A percentile compares a stretch with the other conserved stretches of the same genome.
Conservation (phyloP, 2,329 filamentous ascomycete species). For the Pseudocercospora fijiensis region DNA sequence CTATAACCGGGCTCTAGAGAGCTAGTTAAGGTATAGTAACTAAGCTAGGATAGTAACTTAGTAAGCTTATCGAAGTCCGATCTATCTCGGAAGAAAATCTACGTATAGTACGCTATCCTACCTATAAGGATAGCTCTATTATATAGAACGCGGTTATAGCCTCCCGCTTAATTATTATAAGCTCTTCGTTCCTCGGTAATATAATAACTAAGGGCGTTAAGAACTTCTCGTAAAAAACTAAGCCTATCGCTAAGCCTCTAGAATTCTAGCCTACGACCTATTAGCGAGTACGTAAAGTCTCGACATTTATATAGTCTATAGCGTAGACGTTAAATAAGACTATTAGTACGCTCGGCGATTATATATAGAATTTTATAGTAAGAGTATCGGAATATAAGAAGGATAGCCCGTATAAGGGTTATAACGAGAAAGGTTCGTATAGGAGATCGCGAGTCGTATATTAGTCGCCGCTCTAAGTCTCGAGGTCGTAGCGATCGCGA, state of each 20-base stretch:
- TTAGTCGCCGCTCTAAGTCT: constrained; percentile 21
- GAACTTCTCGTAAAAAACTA: constrained; percentile 74
- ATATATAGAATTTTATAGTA: constrained; percentile 88
- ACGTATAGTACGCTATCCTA: constrained; percentile 76
- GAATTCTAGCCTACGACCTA: constrained; percentile 86
- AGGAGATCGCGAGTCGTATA: constrained; percentile 20
- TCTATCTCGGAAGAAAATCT: constrained; percentile 70
- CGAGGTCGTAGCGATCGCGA: constrained; percentile 23
- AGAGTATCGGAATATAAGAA: constrained; percentile 64
- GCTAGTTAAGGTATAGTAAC: constrained; percentile 75
- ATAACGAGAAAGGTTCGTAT: constrained; percentile 63
- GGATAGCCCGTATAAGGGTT: constrained; percentile 56
- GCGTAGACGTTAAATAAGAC: constrained; percentile 81
- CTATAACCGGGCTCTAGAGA: constrained; percentile 89
- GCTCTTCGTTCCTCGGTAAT: constrained; percentile 75
- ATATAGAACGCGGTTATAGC: constrained; percentile 85
- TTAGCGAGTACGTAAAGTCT: constrained; percentile 80
- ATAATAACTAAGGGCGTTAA: constrained; percentile 75
- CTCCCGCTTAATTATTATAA: constrained; percentile 87
- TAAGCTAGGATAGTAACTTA: constrained; percentile 69
- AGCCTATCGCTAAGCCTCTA: constrained; percentile 75
- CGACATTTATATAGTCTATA: constrained; percentile 77
- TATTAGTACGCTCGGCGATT: constrained; percentile 75
- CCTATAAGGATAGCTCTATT: constrained; percentile 83
- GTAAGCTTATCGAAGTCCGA: constrained; percentile 66